phyloP scores from a whole-genome alignment of 1,284 basidiomycete species.

The Pseudozyma hubeiensis region DNA sequence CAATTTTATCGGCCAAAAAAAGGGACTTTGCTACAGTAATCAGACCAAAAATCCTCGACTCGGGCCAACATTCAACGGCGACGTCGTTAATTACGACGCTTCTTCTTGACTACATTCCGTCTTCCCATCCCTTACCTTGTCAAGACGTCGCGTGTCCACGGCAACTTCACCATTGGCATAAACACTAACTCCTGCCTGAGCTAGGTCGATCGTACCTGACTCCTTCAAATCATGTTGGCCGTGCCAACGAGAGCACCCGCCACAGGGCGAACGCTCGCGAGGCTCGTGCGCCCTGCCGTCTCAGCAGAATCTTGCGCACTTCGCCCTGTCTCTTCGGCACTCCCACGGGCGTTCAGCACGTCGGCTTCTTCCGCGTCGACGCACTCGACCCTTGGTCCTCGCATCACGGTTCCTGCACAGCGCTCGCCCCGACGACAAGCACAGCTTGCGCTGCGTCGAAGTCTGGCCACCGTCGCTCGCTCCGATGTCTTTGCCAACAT shows the following conservation, averaged over 20 bases:
- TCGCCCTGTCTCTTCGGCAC: constrained; percentile 13
- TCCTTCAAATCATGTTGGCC: constrained; percentile 14
- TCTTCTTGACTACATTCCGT: no score
- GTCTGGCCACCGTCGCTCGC: constrained; percentile 73
- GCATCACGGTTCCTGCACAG: constrained; percentile 1
- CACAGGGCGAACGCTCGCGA: constrained; percentile 25
- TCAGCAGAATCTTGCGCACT: constrained; percentile 5
- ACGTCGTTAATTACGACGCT: no score
- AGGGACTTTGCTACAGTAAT: constrained; percentile 17
- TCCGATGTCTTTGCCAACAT: constrained; percentile 71
- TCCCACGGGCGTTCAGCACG: constrained; percentile 27
- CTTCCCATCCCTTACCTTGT: no score
- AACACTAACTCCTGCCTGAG: background rate
- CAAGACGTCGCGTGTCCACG: no score
- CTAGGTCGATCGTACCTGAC: background rate
- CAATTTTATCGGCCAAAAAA: background rate
- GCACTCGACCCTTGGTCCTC: constrained; percentile 15
- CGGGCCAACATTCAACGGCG: background rate
- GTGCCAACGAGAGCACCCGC: constrained; percentile 23
- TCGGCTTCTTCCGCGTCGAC: constrained; percentile 16
- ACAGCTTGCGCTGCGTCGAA: constrained; percentile 12
- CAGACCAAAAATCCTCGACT: constrained; percentile 1
- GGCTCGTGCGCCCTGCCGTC: constrained; percentile 20
- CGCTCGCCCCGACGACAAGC: background rate
- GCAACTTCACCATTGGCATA: no score